These are phyloP conservation scores for Claviceps pazoutovae DNA, from an alignment of 2,329 filamentous ascomycete genomes.

Conservation along the genomic window DNA sequence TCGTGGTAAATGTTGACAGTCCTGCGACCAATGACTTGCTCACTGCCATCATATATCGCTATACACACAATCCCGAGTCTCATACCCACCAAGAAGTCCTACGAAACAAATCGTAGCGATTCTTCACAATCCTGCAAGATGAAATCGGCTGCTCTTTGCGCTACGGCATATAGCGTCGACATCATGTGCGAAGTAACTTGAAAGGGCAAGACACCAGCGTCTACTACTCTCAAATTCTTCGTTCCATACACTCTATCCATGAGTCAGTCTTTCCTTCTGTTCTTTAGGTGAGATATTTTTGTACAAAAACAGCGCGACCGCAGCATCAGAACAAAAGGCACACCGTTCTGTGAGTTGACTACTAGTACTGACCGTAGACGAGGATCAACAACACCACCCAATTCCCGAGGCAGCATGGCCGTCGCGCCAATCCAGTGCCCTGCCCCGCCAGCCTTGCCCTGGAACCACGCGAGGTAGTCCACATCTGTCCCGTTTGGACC, in stretches of 20 bases:
- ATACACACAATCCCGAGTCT: too few species aligned
- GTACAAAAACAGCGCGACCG: too few species aligned
- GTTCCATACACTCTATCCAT: slow-evolving; percentile 11
- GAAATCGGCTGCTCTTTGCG: slow-evolving; percentile 11
- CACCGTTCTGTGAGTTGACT: background rate
- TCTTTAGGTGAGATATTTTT: too few species aligned
- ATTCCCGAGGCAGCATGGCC: slow-evolving; percentile 11
- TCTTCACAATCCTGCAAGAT: slow-evolving; percentile 8
- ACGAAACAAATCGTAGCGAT: background rate
- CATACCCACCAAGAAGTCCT: too few species aligned
- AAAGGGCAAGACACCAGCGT: slow-evolving; percentile 11
- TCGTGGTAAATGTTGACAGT: too few species aligned
- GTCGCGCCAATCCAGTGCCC: slow-evolving; percentile 14
- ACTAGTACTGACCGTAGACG: slow-evolving; percentile 6
- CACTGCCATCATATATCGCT: too few species aligned
- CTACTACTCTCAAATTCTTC: slow-evolving; percentile 10
- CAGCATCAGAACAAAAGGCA: background rate
- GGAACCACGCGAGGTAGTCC: slow-evolving; percentile 10
- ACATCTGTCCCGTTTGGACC: slow-evolving; percentile 10
- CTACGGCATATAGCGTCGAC: slow-evolving; percentile 12
- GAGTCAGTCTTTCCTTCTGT: background rate
- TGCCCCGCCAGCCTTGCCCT: slow-evolving; percentile 4
- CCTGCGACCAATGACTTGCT: too few species aligned
- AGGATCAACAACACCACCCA: slow-evolving; percentile 12
- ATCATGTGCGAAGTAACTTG: slow-evolving; percentile 12